These are phyloP conservation scores for Cyclotella choctawhatcheeana DNA, from an alignment of 108 stramenopile species.

Conservation along the genomic window DNA sequence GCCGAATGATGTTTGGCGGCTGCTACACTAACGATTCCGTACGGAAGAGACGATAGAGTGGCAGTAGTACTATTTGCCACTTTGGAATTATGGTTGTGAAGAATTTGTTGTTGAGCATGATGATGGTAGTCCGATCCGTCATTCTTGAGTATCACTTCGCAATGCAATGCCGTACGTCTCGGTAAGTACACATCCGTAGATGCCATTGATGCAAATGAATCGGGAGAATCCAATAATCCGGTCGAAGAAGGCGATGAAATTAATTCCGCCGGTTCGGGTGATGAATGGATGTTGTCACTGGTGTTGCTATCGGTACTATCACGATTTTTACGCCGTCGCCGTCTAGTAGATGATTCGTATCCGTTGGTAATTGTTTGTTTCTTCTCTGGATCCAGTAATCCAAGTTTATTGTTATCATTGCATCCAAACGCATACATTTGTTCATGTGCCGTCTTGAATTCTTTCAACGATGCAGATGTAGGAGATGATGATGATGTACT, in stretches of 20 bases:
- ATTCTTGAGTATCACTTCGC: slow-evolving; percentile 44
- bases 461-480: background rate
- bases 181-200: slow-evolving; percentile 63
- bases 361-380: background rate
- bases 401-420: slow-evolving; percentile 80
- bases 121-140: no score
- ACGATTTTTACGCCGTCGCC: slow-evolving; percentile 11
- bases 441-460: slow-evolving; percentile 64
- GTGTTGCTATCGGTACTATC: slow-evolving; percentile 5
- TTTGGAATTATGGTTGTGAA: no score
- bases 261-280: no score
- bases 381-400: slow-evolving; percentile 58
- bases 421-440: slow-evolving; percentile 88
- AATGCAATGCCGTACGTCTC: slow-evolving; percentile 80
- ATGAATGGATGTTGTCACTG: slow-evolving; percentile 8
- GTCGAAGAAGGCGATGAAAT: no score
- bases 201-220: no score
- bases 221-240: no score
- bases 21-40: slow-evolving; percentile 79
- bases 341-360: background rate
- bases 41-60: slow-evolving; percentile 40
- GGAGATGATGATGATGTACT: no score
- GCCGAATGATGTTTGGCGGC: slow-evolving; percentile 81
- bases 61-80: background rate
- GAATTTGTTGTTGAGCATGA: slow-evolving; percentile 16